Base-by-base conservation (phyloP, 1,284 basidiomycete genomes). In the Pseudozyma sp. region DNA sequence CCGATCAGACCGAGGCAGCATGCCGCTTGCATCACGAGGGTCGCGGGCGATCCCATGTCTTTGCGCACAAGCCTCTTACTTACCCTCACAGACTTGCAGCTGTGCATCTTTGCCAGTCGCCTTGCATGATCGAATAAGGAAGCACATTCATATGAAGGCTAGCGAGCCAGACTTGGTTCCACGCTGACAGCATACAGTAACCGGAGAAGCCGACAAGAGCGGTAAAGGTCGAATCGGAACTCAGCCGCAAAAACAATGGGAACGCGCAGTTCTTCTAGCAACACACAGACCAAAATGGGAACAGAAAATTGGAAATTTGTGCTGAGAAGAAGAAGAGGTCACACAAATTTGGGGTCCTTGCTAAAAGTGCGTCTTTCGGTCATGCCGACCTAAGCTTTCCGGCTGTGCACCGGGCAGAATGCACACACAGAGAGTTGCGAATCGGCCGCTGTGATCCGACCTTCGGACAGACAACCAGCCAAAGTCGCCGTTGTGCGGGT, bases 211-310 rank as follows among this genome's bases (percentile, higher is more conserved):
- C 43, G 43, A 16, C 43, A 44, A 44, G 43, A 44, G n/a, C 43
- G 16, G 25, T 19, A 55, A 55, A 45, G 40, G 40, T 44, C 16
- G 14, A 44, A 44, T 14, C 43, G 43, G 19, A 44, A 44, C 43
- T 44, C 43, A 44, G 43, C 43, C 10, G n/a, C 18, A 47, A n/a
- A 44, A 34, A 43, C 35, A 44, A 43, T 25, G 3, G 31, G 13
- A 19, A 45, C 47, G 8, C 44, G 18, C n/a, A 38, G 48, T 39
- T 48, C 45, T 56, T 49, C 45, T 56, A 35, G 54, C 47, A 56
- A 47, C 19, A 21, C 19, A 21, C 45, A 25, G 19, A 47, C 19
- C 43, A 1, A 9, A 44, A 16, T n/a, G 43, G 14, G 43, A 44
- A 44, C 43, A 44, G n/a, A 44, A 44, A 44, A 44, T 3, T 10